Conservation (phyloP, 345 rosid genomes). For the Heritiera littoralis region DNA sequence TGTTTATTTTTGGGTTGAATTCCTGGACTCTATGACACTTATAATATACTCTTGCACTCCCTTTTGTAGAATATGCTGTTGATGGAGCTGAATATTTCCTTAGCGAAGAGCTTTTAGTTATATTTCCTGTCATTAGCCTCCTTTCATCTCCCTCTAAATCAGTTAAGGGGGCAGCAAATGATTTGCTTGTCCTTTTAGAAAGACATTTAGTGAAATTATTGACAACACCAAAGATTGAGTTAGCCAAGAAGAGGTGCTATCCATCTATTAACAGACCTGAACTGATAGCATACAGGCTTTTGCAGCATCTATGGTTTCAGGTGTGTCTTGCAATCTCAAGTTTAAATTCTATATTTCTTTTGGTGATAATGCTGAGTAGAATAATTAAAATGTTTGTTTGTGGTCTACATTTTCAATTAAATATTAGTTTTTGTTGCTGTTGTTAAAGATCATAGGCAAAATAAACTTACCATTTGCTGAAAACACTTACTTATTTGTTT, state of each 20-base stretch:
- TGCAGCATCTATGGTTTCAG: slow-evolving; percentile 81
- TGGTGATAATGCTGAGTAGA: neutral
- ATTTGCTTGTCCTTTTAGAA: slow-evolving; percentile 69
- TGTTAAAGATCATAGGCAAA: slow-evolving; percentile 14
- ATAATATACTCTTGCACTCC: slow-evolving; percentile 1
- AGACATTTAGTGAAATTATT: slow-evolving; percentile 51
- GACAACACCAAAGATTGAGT: slow-evolving; percentile 46
- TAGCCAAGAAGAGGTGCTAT: slow-evolving; percentile 37
- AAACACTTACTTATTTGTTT: slow-evolving; percentile 2
- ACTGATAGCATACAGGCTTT: slow-evolving; percentile 60
- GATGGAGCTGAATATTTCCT: slow-evolving; percentile 37
- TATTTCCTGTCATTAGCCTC: slow-evolving; percentile 68
- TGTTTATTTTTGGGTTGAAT: neutral
- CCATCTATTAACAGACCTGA: slow-evolving; percentile 59
- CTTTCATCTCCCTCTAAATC: slow-evolving; percentile 82
- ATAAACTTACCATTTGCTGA: neutral
- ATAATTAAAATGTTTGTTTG: neutral
- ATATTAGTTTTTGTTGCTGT: slow-evolving; percentile 1
- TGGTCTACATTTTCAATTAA: neutral
- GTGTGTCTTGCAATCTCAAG: slow-evolving; percentile 38
- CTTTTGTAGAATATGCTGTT: slow-evolving; percentile 44
- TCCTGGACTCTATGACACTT: neutral
- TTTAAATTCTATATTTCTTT: neutral
- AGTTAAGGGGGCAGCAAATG: slow-evolving; percentile 70
- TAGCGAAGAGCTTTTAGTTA: slow-evolving; percentile 65